Evolutionary conservation across 148 eudicot species (phyloP), one percentile per base, ranked within the genome.

Genomic region (Pharnaceum exiguum): DNA sequence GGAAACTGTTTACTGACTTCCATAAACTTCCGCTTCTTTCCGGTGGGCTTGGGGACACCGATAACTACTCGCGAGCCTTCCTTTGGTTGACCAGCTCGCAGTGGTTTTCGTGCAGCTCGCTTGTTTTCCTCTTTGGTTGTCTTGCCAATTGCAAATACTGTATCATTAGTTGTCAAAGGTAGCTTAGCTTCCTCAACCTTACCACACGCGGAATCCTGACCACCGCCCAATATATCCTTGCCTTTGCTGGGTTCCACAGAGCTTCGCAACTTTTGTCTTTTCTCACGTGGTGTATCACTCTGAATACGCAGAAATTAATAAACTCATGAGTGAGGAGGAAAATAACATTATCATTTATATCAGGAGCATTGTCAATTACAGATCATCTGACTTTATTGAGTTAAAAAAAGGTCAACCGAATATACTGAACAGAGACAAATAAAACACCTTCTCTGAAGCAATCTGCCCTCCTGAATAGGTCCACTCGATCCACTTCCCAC

Each of bases 1-100:
- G 78, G 75, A 52, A 71, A 83, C 60, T 93, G 98, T 71, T 83
- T 88, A 81, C 99, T 89, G 9, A 93, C 99, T 58, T 93, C 91
- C 95, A 89, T 86, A 53, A 89, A 89, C 57, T 89, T 93, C 48
- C 79, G 76, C 52, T 73, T 93, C 81, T 89, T 93, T 29, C 96
- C 99, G 19, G 75, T 58, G 13, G 99, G 99, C 69, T 79, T 89
- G 21, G 99, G 99, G 45, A 93, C 82, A 42, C 99, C 99, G 63
- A 85, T 81, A 59, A 87, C 60, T 45, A 83, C 88, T 73, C 76
- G 76, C 16, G 89, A 77, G 26, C 86, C 83, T 66, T 82, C 90
- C 64, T 83, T 93, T 53, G 77, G 84, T 55, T 76, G 66, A 46
- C 90, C 88, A 66, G 83, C 67, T 55, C 87, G 76, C 75, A 59